A percentile compares a stretch with the other conserved stretches of the same genome.
phyloP scores from a whole-genome alignment of 306 rosid species.

The Nissolia schottii region DNA sequence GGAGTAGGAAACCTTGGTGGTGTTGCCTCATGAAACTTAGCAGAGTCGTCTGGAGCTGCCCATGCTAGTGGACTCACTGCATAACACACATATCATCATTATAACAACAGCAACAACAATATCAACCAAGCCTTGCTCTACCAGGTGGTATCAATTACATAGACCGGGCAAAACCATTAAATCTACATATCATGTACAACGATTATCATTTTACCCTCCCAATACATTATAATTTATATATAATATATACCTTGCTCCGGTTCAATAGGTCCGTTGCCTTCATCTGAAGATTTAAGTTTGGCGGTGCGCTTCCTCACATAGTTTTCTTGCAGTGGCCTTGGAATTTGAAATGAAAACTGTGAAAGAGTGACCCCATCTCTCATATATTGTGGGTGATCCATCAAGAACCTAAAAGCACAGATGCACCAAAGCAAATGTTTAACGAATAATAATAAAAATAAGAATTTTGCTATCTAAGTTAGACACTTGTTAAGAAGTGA shows the following conservation, averaged over 20 bases:
- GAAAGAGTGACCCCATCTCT: slow-evolving; percentile 52
- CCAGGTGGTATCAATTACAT: neutral
- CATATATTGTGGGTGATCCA: slow-evolving; percentile 68
- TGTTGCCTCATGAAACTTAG: slow-evolving; percentile 27
- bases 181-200: neutral
- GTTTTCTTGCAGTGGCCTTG: slow-evolving; percentile 79
- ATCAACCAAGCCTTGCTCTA: neutral
- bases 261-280: slow-evolving; percentile 37
- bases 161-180: neutral
- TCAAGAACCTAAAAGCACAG: slow-evolving; percentile 50
- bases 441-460: neutral
- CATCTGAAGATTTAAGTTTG: slow-evolving; percentile 33
- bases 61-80: slow-evolving; percentile 70
- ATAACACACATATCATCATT: slow-evolving; percentile 7
- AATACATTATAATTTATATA: neutral
- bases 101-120: neutral
- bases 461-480: too few species aligned
- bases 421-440: slow-evolving; percentile 11
- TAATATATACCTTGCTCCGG: slow-evolving; percentile 49
- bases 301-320: slow-evolving; percentile 85
- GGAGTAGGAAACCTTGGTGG: slow-evolving; percentile 26
- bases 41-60: slow-evolving; percentile 39
- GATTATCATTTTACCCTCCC: neutral
- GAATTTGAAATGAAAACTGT: slow-evolving; percentile 75
- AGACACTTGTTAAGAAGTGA: too few species aligned